phyloP scores from a whole-genome alignment of 1,284 basidiomycete genomes.

The Volvariella volvacea region DNA sequence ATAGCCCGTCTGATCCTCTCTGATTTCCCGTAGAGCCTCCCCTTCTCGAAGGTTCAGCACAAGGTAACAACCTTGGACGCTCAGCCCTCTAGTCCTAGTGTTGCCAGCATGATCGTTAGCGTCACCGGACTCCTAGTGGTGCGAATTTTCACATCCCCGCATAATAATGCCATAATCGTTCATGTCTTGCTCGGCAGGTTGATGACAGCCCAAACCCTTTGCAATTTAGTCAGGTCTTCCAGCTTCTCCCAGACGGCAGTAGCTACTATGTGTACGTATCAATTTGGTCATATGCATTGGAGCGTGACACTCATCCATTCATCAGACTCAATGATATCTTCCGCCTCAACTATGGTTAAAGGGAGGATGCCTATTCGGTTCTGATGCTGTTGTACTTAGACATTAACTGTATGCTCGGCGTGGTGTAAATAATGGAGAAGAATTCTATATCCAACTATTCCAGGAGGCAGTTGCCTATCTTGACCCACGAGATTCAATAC shows the following conservation, averaged over 20 bases:
- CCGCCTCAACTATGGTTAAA: slow-evolving; percentile 70
- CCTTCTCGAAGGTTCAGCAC: slow-evolving; percentile 82
- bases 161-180: background rate
- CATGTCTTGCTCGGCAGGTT: slow-evolving; percentile 41
- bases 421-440: slow-evolving; percentile 4
- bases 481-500: background rate
- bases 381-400: slow-evolving; percentile 6
- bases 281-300: slow-evolving; percentile 2
- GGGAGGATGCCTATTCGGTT: background rate
- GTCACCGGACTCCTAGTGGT: slow-evolving; percentile 85
- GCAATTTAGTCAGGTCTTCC: slow-evolving; percentile 89
- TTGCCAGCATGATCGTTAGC: slow-evolving; percentile 74
- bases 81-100: slow-evolving; percentile 70
- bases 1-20: slow-evolving; percentile 8
- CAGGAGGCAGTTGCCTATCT: background rate
- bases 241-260: slow-evolving; percentile 72
- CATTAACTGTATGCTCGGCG: slow-evolving; percentile 6
- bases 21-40: slow-evolving; percentile 52
- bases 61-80: slow-evolving; percentile 82
- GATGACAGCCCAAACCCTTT: slow-evolving; percentile 78
- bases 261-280: slow-evolving; percentile 80
- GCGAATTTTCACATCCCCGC: slow-evolving; percentile 19
- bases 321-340: slow-evolving; percentile 81
- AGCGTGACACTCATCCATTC: background rate
- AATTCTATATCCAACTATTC: background rate